phyloP scores from a whole-genome alignment of 495 filamentous ascomycete species.

The Penicillium parvum region DNA sequence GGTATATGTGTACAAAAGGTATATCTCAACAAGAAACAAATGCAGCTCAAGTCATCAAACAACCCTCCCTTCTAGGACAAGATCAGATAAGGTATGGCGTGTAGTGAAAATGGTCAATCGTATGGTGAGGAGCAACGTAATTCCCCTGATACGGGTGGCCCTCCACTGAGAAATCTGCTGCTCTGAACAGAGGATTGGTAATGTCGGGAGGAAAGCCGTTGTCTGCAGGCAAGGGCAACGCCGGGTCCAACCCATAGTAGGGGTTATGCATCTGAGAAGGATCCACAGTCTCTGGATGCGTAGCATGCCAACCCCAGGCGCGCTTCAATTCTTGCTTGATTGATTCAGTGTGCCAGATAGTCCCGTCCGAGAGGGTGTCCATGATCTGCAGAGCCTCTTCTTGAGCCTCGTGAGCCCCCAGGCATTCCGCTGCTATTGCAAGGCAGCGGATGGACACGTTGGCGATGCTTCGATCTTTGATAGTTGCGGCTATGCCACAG shows the following conservation, averaged over 20 bases:
- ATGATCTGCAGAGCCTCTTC: constrained; percentile 79
- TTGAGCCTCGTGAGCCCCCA: constrained; percentile 67
- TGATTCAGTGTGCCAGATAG: constrained; percentile 70
- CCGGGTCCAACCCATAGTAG: constrained; percentile 18
- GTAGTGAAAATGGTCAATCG: constrained; percentile 22
- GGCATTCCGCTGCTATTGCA: constrained; percentile 69
- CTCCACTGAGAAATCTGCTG: constrained; percentile 66
- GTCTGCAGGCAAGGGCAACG: constrained; percentile 17
- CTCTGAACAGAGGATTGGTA: constrained; percentile 60
- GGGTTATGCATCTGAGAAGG: constrained; percentile 22
- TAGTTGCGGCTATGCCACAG: constrained; percentile 83
- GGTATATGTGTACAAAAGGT: too few species aligned
- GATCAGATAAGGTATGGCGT: constrained; percentile 20
- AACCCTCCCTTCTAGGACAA: neutral
- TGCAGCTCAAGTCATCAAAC: neutral
- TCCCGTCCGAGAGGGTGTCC: constrained; percentile 66
- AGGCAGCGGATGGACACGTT: constrained; percentile 74
- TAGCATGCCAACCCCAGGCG: constrained; percentile 69
- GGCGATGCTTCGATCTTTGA: constrained; percentile 73
- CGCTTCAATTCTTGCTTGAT: constrained; percentile 64
- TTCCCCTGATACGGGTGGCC: constrained; percentile 72
- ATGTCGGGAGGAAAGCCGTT: constrained; percentile 42
- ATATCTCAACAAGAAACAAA: neutral
- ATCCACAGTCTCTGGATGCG: constrained; percentile 23
- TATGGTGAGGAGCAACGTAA: constrained; percentile 47